Base-by-base conservation (phyloP, 108 stramenopile species). In the Skeletonema grethae region DNA sequence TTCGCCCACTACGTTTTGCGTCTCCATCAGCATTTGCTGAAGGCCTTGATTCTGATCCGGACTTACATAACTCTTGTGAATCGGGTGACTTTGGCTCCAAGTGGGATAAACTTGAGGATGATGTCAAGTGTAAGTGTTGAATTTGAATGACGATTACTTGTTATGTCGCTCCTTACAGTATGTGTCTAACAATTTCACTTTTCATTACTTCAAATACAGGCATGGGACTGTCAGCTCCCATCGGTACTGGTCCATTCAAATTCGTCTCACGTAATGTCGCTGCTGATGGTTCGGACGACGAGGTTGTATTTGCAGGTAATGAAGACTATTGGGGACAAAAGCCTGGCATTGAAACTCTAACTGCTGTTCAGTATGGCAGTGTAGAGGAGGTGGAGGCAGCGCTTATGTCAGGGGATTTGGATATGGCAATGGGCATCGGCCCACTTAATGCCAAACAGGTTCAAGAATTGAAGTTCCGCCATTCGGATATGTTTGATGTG, bases 231-330 rank as follows among this genome's bases (percentile, higher is more conserved):
- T 43, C 39, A 12, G 68, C 60, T 31, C 73, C 84, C 9, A 72
- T 76, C 61, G 90, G 90, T 0, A 91, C 90, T 0, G 90, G 90
- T 29, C 86, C 86, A 2, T 87, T 79, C 50, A 75, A 79, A 67
- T 85, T 50, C 55, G 77, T 71, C 34, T 57, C 45, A 16, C 71
- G 79, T 18, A 41, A 28, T 25, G 62, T 8, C 4, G 57, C 30
- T 16, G 76, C 81, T 12, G 85, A 86, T 5, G 69, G 61, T 9
- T 50, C 63, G 7, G 82, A 86, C 28, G 59, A 43, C 34, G 35
- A 72, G 38, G 90, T 87, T 6, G 24, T 68, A 0, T 91, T 91
- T 76, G 59, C 41, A 0, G 63, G 65, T 0, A 35, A 86, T 63
- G 72, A 74, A 3, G 68, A 82, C 32, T 86, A 88, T 62, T 91